Conservation (phyloP, 352 stramenopile genomes). For the Phytophthora palmivora region DNA sequence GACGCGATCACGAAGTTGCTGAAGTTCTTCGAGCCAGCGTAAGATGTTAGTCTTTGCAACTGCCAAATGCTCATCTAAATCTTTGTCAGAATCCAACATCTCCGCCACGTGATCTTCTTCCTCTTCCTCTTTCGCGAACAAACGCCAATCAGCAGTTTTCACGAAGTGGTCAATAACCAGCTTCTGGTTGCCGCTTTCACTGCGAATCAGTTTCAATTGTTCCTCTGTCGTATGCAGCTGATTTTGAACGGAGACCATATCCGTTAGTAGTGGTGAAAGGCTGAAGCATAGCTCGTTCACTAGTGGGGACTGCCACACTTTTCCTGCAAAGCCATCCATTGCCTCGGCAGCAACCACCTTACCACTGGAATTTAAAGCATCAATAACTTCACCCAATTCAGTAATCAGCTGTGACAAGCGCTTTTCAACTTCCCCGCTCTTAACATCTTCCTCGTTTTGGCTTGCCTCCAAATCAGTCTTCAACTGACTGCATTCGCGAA, state of each 20-base stretch:
- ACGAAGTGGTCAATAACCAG: slow-evolving; percentile 30
- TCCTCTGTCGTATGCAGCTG: slow-evolving; percentile 19
- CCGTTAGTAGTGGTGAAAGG: slow-evolving; percentile 11
- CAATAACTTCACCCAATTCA: slow-evolving; percentile 22
- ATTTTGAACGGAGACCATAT: slow-evolving; percentile 21
- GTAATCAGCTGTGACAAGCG: slow-evolving; percentile 15
- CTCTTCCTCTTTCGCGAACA: slow-evolving; percentile 31
- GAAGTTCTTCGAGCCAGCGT: slow-evolving; percentile 32
- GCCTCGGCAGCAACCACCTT: slow-evolving; percentile 7
- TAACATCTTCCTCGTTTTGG: slow-evolving; percentile 19
- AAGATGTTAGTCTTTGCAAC: slow-evolving; percentile 21
- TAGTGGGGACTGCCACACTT: slow-evolving; percentile 31
- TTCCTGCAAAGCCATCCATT: slow-evolving; percentile 1
- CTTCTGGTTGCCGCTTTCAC: slow-evolving; percentile 18
- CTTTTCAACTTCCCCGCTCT: slow-evolving; percentile 14
- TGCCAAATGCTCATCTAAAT: slow-evolving; percentile 21
- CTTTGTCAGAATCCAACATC: slow-evolving; percentile 4
- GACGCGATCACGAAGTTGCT: slow-evolving; percentile 18
- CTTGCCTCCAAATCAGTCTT: slow-evolving; percentile 25
- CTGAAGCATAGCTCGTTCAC: slow-evolving; percentile 16
- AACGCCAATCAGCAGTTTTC: slow-evolving; percentile 25
- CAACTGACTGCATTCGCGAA: slow-evolving; percentile 21
- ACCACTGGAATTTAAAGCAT: slow-evolving; percentile 2
- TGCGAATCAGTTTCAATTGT: slow-evolving; percentile 15
- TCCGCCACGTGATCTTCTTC: slow-evolving; percentile 5